Evolutionary conservation across 106 monocot genomes (phyloP).

Genomic region (Dendrobium huoshanense): DNA sequence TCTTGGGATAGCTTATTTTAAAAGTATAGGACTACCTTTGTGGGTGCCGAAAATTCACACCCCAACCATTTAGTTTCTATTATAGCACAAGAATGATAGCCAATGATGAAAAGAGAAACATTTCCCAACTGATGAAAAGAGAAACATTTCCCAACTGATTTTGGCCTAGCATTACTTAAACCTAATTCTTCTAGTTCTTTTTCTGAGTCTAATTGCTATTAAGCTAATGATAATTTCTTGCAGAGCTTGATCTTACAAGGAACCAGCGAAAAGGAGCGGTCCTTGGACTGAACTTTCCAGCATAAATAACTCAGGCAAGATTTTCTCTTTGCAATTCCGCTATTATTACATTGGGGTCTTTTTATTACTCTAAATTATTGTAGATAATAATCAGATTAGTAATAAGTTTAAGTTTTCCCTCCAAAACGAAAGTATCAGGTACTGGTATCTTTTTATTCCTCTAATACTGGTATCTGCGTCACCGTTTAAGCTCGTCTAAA

Average conservation of each 20-base stretch:
- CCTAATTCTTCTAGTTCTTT: not conserved
- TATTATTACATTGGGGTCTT: not conserved
- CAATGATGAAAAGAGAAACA: no score
- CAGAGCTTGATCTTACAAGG: not conserved
- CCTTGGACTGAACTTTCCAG: not conserved
- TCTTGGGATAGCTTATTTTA: no score
- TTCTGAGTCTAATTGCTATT: not conserved
- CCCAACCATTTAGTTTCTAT: no score
- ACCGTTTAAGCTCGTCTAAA: not conserved
- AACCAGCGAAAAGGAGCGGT: not conserved
- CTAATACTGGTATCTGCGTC: not conserved
- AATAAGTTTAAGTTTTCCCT: not conserved
- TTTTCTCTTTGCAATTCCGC: not conserved
- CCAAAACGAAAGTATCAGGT: not conserved
- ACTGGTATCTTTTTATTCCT: not conserved
- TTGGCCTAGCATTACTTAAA: no score
- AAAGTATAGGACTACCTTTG: no score
- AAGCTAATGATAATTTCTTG: not conserved
- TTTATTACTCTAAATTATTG: not conserved
- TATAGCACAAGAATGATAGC: no score
- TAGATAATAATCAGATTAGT: not conserved
- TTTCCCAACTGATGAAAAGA: no score
- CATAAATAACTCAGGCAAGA: not conserved
- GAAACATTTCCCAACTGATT: no score
- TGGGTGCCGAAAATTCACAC: no score